A percentile compares a stretch with the other conserved stretches of the same genome.
These are phyloP conservation scores for Pleurotus tuoliensis DNA, from an alignment of 768 basidiomycete genomes.

Conservation along the genomic window DNA sequence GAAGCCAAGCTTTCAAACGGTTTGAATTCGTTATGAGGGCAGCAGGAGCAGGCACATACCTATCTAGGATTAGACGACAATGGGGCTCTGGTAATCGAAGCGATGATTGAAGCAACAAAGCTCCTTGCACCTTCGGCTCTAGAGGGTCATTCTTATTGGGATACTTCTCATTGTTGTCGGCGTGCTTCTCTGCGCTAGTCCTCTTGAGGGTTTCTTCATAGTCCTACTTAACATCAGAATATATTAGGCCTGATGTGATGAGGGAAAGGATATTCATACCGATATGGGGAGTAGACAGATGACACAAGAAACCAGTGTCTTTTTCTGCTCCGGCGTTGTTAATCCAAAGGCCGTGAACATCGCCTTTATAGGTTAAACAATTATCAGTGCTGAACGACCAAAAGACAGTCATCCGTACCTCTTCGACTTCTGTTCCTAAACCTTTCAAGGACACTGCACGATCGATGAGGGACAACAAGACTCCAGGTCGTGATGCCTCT, in stretches of 20 bases:
- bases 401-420: slow-evolving; percentile 40
- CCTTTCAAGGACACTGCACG: slow-evolving; percentile 47
- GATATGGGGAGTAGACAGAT: slow-evolving; percentile 48
- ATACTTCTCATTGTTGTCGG: slow-evolving; percentile 12
- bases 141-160: slow-evolving; percentile 30
- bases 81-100: slow-evolving; percentile 65
- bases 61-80: slow-evolving; percentile 64
- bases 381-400: not conserved
- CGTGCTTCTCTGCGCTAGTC: slow-evolving; percentile 8
- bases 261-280: slow-evolving; percentile 29
- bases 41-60: slow-evolving; percentile 38
- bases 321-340: slow-evolving; percentile 40
- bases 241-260: slow-evolving; percentile 4
- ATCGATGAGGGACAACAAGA: slow-evolving; percentile 73
- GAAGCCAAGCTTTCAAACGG: slow-evolving; percentile 46
- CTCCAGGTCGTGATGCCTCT: slow-evolving; percentile 75
- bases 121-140: slow-evolving; percentile 79
- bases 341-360: slow-evolving; percentile 59
- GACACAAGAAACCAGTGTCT: slow-evolving; percentile 62
- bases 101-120: slow-evolving; percentile 79
- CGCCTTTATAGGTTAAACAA: slow-evolving; percentile 38
- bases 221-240: slow-evolving; percentile 25
- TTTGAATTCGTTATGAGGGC: not conserved
- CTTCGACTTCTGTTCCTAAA: slow-evolving; percentile 45
- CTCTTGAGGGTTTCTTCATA: slow-evolving; percentile 17